These are phyloP conservation scores for Tolypocladium inflatum DNA, from an alignment of 2,329 filamentous ascomycete species.

Conservation along the genomic window DNA sequence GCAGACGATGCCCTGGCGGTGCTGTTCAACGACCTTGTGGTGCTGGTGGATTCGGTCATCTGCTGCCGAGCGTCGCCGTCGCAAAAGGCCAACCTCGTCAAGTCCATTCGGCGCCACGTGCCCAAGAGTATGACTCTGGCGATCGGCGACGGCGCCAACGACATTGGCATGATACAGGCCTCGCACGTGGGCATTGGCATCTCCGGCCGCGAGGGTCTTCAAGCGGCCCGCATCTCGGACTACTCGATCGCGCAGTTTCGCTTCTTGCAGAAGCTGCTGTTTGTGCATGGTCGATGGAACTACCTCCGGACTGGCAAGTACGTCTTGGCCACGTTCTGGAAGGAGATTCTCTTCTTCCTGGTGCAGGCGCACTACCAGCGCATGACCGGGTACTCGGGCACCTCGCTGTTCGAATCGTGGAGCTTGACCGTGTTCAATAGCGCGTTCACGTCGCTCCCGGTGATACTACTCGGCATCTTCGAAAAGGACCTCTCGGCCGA, in stretches of 20 bases:
- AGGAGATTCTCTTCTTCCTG: slow-evolving; percentile 73
- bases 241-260: slow-evolving; percentile 89
- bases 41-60: slow-evolving; percentile 81
- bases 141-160: slow-evolving; percentile 89
- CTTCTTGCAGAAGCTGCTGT: slow-evolving; percentile 73
- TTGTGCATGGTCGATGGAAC: slow-evolving; percentile 86
- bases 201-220: slow-evolving; percentile 82
- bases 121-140: slow-evolving; percentile 64
- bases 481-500: slow-evolving; percentile 79
- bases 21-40: slow-evolving; percentile 70
- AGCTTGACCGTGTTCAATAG: slow-evolving; percentile 89
- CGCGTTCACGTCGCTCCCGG: slow-evolving; percentile 79
- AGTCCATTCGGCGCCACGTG: slow-evolving; percentile 36
- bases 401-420: slow-evolving; percentile 80
- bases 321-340: slow-evolving; percentile 87
- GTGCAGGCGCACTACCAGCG: slow-evolving; percentile 77
- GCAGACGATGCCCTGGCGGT: slow-evolving; percentile 37
- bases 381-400: slow-evolving; percentile 81
- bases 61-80: slow-evolving; percentile 85
- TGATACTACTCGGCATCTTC: slow-evolving; percentile 84
- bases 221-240: slow-evolving; percentile 82
- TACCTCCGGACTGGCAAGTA: slow-evolving; percentile 85
- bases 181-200: slow-evolving; percentile 84
- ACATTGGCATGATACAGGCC: slow-evolving; percentile 89
- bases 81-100: slow-evolving; percentile 84